Evolutionary conservation across 257 asterid genomes (phyloP).

Genomic region (Parsonsia alboflavescens): DNA sequence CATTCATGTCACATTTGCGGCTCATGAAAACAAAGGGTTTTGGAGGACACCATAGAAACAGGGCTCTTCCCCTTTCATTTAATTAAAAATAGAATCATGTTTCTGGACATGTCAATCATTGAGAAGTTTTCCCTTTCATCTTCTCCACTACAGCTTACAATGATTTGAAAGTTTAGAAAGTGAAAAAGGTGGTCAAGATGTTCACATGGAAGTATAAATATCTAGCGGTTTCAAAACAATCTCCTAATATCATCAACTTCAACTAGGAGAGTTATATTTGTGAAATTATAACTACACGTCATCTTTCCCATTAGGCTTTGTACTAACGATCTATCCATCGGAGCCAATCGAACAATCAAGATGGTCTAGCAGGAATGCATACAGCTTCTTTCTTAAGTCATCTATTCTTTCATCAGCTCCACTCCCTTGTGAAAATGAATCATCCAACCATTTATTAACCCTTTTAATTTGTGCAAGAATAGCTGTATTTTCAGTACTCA

Average conservation of each 20-base stretch:
- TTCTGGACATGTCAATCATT: conserved; percentile 8
- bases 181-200: not conserved
- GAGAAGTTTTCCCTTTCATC: not conserved
- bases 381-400: conserved; percentile 54
- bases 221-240: conserved; percentile 6
- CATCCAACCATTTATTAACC: conserved; percentile 73
- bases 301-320: not conserved
- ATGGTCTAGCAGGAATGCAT: conserved; percentile 57
- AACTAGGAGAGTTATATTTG: not conserved
- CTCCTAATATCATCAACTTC: not conserved
- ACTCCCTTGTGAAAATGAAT: conserved; percentile 32
- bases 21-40: not conserved
- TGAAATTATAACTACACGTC: not conserved
- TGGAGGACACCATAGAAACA: not conserved
- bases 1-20: not conserved
- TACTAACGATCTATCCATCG: conserved; percentile 26
- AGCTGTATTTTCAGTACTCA: conserved; percentile 32
- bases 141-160: not conserved
- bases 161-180: not conserved
- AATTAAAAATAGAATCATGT: not conserved
- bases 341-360: conserved; percentile 50
- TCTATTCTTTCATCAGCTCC: conserved; percentile 50
- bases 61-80: not conserved
- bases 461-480: conserved; percentile 82
- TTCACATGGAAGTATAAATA: not conserved